phyloP scores from a whole-genome alignment of 306 rosid species.

The Herpetospermum pedunculosum region DNA sequence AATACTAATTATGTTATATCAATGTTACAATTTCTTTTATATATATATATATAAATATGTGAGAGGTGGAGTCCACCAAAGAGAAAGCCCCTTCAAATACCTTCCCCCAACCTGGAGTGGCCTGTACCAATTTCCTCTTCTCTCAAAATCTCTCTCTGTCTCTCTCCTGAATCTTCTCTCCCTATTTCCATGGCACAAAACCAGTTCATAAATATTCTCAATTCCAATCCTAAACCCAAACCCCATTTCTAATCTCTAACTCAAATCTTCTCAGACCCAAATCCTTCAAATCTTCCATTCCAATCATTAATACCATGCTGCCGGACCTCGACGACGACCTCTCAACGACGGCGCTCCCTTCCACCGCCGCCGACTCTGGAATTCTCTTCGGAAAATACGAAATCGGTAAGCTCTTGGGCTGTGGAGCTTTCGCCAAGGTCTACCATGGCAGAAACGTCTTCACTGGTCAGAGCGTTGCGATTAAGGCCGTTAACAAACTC shows the following conservation, averaged over 20 bases:
- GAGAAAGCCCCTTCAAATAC: background rate
- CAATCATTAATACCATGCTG: no score
- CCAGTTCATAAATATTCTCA: background rate
- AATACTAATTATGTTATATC: no score
- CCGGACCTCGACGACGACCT: background rate
- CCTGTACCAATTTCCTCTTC: background rate
- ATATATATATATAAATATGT: no score
- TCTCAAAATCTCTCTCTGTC: background rate
- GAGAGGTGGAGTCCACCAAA: background rate
- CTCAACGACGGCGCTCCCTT: constrained; percentile 14
- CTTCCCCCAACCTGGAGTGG: background rate
- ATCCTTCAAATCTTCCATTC: background rate
- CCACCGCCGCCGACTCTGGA: background rate
- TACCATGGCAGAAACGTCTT: constrained; percentile 44
- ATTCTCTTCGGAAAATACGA: constrained; percentile 45
- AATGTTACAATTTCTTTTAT: no score
- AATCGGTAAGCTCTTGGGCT: constrained; percentile 37
- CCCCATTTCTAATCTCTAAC: no score
- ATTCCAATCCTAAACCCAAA: no score
- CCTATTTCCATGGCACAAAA: background rate
- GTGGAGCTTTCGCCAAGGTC: constrained; percentile 75
- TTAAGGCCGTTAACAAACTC: constrained; percentile 54
- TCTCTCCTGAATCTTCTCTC: background rate
- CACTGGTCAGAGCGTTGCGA: constrained; percentile 55
- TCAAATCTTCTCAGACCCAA: no score